Percentiles rank a stretch among this genome's conserved stretches.
Evolutionary conservation across 1,284 basidiomycete species (phyloP).

Genomic region (Cryptococcus maquisensis): DNA sequence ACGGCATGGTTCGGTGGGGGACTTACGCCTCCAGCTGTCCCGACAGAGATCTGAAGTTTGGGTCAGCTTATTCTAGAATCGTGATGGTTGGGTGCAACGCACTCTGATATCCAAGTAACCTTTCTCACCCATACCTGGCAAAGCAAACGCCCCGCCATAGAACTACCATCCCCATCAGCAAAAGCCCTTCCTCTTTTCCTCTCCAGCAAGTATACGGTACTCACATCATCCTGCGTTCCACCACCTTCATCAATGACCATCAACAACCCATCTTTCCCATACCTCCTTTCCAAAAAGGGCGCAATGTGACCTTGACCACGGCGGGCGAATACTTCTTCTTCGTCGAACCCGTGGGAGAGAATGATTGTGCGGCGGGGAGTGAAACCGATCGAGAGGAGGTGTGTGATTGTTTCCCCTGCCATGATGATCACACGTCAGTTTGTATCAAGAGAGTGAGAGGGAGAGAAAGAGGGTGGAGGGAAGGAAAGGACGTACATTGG

Average conservation of each 20-base stretch:
- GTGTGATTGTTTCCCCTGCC: slow-evolving; percentile 45
- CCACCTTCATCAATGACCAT: slow-evolving; percentile 49
- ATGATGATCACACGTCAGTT: slow-evolving; percentile 3
- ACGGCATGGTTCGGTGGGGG: neutral
- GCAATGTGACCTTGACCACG: slow-evolving; percentile 46
- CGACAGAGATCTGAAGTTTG: slow-evolving; percentile 34
- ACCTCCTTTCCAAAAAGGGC: slow-evolving; percentile 41
- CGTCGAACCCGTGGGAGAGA: slow-evolving; percentile 44
- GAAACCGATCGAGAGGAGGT: slow-evolving; percentile 39
- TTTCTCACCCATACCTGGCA: slow-evolving; percentile 43
- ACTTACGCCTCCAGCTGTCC: slow-evolving; percentile 44
- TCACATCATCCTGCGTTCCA: slow-evolving; percentile 33
- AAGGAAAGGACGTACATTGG: slow-evolving; percentile 42
- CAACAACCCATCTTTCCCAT: slow-evolving; percentile 44
- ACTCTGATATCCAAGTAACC: slow-evolving; percentile 43
- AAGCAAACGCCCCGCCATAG: slow-evolving; percentile 40
- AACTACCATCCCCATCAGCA: slow-evolving; percentile 17
- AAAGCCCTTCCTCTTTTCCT: neutral
- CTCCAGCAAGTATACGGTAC: neutral
- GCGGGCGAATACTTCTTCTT: slow-evolving; percentile 46
- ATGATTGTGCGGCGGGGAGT: slow-evolving; percentile 44
- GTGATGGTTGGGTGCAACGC: neutral
- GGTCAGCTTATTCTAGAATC: neutral
- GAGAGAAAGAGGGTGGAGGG: too few relatives aligned
- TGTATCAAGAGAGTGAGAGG: neutral